Conservation (phyloP, 208 protist species). For the Leishmania martiniquensis region DNA sequence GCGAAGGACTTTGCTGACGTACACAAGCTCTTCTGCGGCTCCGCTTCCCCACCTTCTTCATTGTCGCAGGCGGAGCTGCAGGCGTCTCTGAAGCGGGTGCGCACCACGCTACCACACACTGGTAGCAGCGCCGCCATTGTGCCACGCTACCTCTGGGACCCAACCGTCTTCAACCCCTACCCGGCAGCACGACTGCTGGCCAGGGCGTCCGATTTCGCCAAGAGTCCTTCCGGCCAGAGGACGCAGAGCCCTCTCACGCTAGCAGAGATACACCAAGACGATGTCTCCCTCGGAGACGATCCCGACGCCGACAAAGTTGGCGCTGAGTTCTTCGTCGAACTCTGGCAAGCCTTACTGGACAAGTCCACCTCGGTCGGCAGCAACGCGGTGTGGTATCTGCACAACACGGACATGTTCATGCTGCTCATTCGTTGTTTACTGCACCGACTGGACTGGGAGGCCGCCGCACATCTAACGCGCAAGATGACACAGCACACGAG, state of each 20-base stretch:
- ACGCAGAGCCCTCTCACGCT: conserved; percentile 5
- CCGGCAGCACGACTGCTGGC: conserved; percentile 37
- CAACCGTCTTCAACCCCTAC: conserved; percentile 83
- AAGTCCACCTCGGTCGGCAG: conserved; percentile 46
- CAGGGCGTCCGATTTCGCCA: neutral
- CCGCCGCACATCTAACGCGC: conserved; percentile 76
- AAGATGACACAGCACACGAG: conserved; percentile 70
- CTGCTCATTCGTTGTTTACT: conserved; percentile 78
- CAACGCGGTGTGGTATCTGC: conserved; percentile 79
- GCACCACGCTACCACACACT: conserved; percentile 71
- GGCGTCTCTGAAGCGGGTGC: conserved; percentile 35
- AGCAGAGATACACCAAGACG: conserved; percentile 12
- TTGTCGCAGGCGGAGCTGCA: conserved; percentile 23
- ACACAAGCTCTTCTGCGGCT: conserved; percentile 46
- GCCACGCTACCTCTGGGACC: conserved; percentile 78
- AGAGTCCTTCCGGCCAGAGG: neutral
- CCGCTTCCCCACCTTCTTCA: conserved; percentile 14
- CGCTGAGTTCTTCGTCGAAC: conserved; percentile 78
- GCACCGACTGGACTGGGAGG: conserved; percentile 89
- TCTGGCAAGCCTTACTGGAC: conserved; percentile 79
- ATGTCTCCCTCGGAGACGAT: conserved; percentile 16
- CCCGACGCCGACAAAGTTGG: conserved; percentile 20
- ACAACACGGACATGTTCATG: conserved; percentile 86
- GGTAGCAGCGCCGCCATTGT: conserved; percentile 52
- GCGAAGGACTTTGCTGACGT: conserved; percentile 75